These are phyloP conservation scores for Candida golubevii DNA, from an alignment of 805 yeast species.

Conservation along the genomic window DNA sequence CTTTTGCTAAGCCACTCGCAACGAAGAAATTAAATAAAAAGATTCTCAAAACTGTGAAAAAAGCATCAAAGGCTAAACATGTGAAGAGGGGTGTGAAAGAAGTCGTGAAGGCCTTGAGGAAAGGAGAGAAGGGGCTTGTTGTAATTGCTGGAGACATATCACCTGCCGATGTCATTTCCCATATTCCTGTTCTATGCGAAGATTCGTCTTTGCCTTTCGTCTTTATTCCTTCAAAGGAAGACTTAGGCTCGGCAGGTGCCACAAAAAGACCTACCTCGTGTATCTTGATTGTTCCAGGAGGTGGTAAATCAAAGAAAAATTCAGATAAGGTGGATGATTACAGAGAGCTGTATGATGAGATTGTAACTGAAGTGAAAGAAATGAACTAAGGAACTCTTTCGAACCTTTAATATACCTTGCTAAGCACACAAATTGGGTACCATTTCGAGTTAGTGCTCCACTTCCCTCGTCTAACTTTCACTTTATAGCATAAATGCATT, in stretches of 20 bases:
- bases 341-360: slow-evolving; percentile 88
- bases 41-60: slow-evolving; percentile 91
- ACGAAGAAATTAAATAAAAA: slow-evolving; percentile 94
- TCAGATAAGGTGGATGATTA: slow-evolving; percentile 73
- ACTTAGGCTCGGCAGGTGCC: slow-evolving; percentile 97
- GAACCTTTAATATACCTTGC: no score
- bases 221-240: slow-evolving; percentile 96
- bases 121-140: slow-evolving; percentile 96
- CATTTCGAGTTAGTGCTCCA: no score
- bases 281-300: slow-evolving; percentile 96
- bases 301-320: slow-evolving; percentile 76
- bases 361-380: slow-evolving; percentile 79
- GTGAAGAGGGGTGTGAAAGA: slow-evolving; percentile 99
- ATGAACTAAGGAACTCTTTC: slow-evolving; percentile 9
- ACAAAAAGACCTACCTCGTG: slow-evolving; percentile 99
- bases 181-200: slow-evolving; percentile 95
- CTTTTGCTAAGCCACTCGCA: slow-evolving; percentile 94
- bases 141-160: slow-evolving; percentile 97
- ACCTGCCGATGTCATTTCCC: slow-evolving; percentile 95
- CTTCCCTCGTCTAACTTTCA: no score
- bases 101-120: slow-evolving; percentile 95
- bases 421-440: no score
- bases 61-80: slow-evolving; percentile 97
- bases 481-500: no score
- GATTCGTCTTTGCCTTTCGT: slow-evolving; percentile 87